Evolutionary conservation across 768 basidiomycete species (phyloP).

Genomic region (Mycena galopus): DNA sequence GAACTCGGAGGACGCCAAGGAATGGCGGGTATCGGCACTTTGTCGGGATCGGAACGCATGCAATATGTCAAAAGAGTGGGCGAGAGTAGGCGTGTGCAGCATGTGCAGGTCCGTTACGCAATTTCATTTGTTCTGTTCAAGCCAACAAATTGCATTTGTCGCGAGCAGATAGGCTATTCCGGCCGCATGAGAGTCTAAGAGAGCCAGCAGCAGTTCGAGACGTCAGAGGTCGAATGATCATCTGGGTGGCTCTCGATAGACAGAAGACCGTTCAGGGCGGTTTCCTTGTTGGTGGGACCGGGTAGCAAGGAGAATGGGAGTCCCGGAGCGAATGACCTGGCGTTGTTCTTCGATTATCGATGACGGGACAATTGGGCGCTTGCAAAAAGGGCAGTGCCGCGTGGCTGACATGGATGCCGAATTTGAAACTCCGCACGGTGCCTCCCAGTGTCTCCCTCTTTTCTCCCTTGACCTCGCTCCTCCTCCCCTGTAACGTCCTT

Average conservation of each 20-base stretch:
- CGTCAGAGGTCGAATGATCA: neutral
- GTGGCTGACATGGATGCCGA: neutral
- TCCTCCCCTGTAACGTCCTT: neutral
- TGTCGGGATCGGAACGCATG: neutral
- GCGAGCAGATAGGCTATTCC: neutral
- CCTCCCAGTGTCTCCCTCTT: slow-evolving; percentile 13
- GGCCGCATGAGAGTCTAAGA: neutral
- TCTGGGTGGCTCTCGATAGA: slow-evolving; percentile 2
- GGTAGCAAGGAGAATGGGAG: slow-evolving; percentile 21
- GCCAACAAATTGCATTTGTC: neutral
- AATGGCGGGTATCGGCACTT: slow-evolving; percentile 1
- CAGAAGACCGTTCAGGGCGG: neutral
- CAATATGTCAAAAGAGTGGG: neutral
- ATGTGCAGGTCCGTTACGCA: neutral
- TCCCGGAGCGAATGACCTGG: slow-evolving; percentile 25
- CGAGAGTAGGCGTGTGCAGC: neutral
- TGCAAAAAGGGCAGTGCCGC: neutral
- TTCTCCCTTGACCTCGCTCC: slow-evolving; percentile 27
- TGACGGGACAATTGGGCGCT: slow-evolving; percentile 3
- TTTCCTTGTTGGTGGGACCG: slow-evolving; percentile 42
- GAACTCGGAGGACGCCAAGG: neutral
- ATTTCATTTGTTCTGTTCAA: neutral
- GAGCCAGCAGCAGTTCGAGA: neutral
- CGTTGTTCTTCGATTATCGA: slow-evolving; percentile 5
- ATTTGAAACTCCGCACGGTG: neutral